Evolutionary conservation across 2,329 filamentous ascomycete species (phyloP), one percentile per base, ranked within the genome.

Genomic region (Talaromyces sp.): DNA sequence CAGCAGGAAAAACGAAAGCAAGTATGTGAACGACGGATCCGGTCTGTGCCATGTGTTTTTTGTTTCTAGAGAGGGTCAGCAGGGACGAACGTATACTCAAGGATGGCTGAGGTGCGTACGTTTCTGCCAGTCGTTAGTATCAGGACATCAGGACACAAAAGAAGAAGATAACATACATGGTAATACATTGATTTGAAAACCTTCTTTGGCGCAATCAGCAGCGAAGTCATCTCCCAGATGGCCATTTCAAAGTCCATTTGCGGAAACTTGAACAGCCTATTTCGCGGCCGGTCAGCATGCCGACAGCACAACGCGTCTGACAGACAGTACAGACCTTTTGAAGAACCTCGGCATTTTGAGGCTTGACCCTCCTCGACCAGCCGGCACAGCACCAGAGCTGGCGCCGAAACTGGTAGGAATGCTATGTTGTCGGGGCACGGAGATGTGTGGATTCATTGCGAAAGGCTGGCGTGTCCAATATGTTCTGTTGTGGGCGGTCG

Each of bases 171-270:
- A 75, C 80, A 66, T 75, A 87, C 85, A 75, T 89, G 86, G 69
- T 89, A 88, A 73, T 88, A 89, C 73, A 89, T 88, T 51, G 85
- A 86, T 64, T 86, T 80, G 72, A 89, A 89, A 56, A 89, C 86
- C 71, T 88, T 88, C 76, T 88, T 89, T 0, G 86, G 86, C 32
- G 86, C 84, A 70, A 89, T 85, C 64, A 89, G 79, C 58, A 89
- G 77, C 67, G 82, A 84, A 63, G 84, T 87, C 83, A 89, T 89
- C 73, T 89, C 86, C 86, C 86, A 89, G 66, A 88, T 83, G 21
- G 86, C 86, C 80, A 88, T 87, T 71, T 89, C 86, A 70, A 89
- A 89, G 77, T 89, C 86, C 86, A 89, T 89, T 67, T 88, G 86
- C 11, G 86, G 86, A 69, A 89, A 89, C 72, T 89, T 89, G 81